phyloP scores from a whole-genome alignment of 495 filamentous ascomycete genomes.

The Talaromyces liani region DNA sequence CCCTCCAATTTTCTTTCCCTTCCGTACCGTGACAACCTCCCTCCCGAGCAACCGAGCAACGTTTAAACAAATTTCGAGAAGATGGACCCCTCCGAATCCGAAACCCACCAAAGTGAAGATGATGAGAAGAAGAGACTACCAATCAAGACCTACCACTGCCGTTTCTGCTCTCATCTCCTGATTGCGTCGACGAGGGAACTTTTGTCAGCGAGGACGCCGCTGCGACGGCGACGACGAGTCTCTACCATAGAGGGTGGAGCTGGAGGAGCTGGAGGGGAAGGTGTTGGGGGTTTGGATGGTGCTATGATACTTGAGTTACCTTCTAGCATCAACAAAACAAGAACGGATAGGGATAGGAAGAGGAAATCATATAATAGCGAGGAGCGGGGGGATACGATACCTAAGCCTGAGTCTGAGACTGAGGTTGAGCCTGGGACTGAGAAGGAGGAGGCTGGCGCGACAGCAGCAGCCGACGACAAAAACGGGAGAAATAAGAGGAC shows the following conservation, averaged over 20 bases:
- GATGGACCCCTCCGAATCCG: background rate
- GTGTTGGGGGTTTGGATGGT: background rate
- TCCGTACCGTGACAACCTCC: too few relatives aligned
- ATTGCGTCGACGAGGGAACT: slow-evolving; percentile 56
- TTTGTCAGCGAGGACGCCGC: slow-evolving; percentile 13
- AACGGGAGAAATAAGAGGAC: background rate
- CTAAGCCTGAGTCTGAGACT: background rate
- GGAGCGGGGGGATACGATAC: too few relatives aligned
- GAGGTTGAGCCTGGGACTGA: background rate
- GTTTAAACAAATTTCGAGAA: background rate
- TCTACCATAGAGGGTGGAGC: background rate
- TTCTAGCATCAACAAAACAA: too few relatives aligned
- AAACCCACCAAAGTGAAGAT: background rate
- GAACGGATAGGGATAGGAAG: too few relatives aligned
- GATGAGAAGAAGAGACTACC: slow-evolving; percentile 13
- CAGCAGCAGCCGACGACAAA: too few relatives aligned
- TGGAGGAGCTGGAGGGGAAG: background rate
- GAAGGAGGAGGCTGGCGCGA: background rate
- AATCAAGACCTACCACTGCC: slow-evolving; percentile 65
- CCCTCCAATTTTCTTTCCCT: too few relatives aligned
- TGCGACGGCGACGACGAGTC: slow-evolving; percentile 40
- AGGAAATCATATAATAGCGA: too few relatives aligned
- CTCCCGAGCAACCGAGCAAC: too few relatives aligned
- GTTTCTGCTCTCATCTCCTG: slow-evolving; percentile 62
- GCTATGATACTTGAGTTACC: background rate